Percentiles rank a stretch among this genome's conserved stretches.
Evolutionary conservation across 2,329 filamentous ascomycete genomes (phyloP).

Genomic region (Aspergillus tanneri): DNA sequence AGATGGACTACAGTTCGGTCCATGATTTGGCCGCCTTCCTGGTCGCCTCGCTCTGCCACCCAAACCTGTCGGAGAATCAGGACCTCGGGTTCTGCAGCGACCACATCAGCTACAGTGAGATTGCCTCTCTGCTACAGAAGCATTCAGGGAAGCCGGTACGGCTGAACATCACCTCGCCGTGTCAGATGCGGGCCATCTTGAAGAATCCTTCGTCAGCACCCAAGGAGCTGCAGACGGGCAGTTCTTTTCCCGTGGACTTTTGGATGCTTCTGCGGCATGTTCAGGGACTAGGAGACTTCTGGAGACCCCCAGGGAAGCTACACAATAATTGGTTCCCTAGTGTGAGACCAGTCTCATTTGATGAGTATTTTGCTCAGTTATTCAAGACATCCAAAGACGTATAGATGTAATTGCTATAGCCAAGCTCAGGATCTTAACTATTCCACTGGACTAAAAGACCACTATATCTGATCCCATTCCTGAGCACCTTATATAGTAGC

Average conservation of each 20-base stretch:
- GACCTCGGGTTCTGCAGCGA: slow-evolving; percentile 27
- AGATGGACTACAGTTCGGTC: slow-evolving; percentile 26
- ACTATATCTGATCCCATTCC: too few relatives aligned
- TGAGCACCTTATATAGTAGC: too few relatives aligned
- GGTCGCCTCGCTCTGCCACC: slow-evolving; percentile 24
- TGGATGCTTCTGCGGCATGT: slow-evolving; percentile 26
- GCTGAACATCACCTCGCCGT: slow-evolving; percentile 2
- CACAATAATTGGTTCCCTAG: slow-evolving; percentile 19
- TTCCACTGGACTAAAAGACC: too few relatives aligned
- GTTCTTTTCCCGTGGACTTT: slow-evolving; percentile 25
- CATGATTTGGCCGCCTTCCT: slow-evolving; percentile 29
- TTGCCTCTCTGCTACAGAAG: slow-evolving; percentile 20
- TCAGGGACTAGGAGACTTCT: slow-evolving; percentile 24
- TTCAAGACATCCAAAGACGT: too few relatives aligned
- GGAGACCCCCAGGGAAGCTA: slow-evolving; percentile 19
- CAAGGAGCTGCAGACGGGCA: slow-evolving; percentile 13
- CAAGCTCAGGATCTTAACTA: too few relatives aligned
- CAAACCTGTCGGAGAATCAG: slow-evolving; percentile 23
- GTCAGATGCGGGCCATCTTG: slow-evolving; percentile 11
- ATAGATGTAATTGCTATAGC: too few relatives aligned
- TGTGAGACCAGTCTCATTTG: slow-evolving; percentile 8
- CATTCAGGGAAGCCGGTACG: slow-evolving; percentile 20
- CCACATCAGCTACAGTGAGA: slow-evolving; percentile 23
- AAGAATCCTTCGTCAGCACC: slow-evolving; percentile 14
- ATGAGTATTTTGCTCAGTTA: slow-evolving; percentile 18